phyloP scores from a whole-genome alignment of 345 rosid genomes.

The Bretschneidera sinensis region DNA sequence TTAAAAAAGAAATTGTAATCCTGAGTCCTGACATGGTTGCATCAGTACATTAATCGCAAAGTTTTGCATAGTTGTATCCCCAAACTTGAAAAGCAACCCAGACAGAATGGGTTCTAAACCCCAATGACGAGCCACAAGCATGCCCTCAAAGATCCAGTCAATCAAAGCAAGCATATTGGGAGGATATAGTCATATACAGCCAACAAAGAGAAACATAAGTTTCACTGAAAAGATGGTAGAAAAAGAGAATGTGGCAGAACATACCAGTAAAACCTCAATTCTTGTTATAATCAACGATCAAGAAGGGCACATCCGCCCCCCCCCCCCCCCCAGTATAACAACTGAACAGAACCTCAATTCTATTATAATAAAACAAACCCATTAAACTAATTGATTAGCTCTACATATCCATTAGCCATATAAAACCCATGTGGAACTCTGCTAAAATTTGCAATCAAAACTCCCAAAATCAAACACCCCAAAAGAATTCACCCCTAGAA shows the following conservation, averaged over 20 bases:
- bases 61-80: too few relatives aligned
- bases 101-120: too few relatives aligned
- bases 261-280: slow-evolving; percentile 74
- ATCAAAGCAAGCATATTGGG: neutral
- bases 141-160: neutral
- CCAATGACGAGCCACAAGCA: too few relatives aligned
- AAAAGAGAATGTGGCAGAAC: neutral
- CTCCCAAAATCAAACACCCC: too few relatives aligned
- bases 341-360: neutral
- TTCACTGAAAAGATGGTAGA: neutral
- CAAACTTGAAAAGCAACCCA: too few relatives aligned
- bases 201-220: neutral
- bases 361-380: too few relatives aligned
- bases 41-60: too few relatives aligned
- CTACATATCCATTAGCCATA: neutral
- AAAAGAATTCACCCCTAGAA: neutral
- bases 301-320: slow-evolving; percentile 5
- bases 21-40: too few relatives aligned
- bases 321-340: neutral
- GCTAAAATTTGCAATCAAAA: too few relatives aligned
- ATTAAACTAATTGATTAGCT: neutral
- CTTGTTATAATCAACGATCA: slow-evolving; percentile 11
- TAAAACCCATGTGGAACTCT: neutral
- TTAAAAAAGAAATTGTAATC: too few relatives aligned
- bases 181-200: neutral